phyloP scores from a whole-genome alignment of 345 rosid genomes.

The Pelargonium nanum region DNA sequence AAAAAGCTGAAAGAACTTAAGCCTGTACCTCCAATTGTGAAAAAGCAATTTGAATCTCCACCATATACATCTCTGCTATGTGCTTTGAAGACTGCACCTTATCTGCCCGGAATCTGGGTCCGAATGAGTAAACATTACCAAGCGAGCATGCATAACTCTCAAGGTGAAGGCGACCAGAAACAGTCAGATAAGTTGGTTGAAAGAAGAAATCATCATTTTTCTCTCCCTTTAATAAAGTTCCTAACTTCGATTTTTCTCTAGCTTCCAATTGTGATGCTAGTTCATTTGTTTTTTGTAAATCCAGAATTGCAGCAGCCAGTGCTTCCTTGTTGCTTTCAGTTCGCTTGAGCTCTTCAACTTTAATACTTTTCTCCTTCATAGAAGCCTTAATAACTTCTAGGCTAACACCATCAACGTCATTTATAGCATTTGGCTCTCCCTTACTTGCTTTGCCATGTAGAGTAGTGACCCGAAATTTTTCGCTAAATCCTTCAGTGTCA shows the following conservation, averaged over 20 bases:
- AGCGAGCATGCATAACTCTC: constrained; percentile 87
- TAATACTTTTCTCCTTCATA: constrained; percentile 44
- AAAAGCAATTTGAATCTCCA: constrained; percentile 74
- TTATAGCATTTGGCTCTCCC: constrained; percentile 19
- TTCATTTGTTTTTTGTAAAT: constrained; percentile 55
- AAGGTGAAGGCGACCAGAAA: constrained; percentile 70
- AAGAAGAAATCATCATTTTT: constrained; percentile 47
- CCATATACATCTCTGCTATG: constrained; percentile 73
- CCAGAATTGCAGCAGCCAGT: constrained; percentile 51
- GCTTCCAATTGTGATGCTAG: constrained; percentile 60
- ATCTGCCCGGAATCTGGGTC: constrained; percentile 69
- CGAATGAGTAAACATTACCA: constrained; percentile 82
- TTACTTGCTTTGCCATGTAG: constrained; percentile 24
- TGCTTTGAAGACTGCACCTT: constrained; percentile 36
- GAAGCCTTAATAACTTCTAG: constrained; percentile 54
- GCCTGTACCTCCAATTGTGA: constrained; percentile 59
- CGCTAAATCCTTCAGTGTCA: constrained; percentile 47
- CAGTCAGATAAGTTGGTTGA: constrained; percentile 44
- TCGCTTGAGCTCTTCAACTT: constrained; percentile 67
- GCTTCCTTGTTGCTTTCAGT: constrained; percentile 78
- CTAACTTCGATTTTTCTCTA: constrained; percentile 29
- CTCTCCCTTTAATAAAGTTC: constrained; percentile 23
- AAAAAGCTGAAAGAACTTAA: background rate
- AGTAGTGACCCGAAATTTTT: constrained; percentile 53
- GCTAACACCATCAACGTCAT: constrained; percentile 27